These are phyloP conservation scores for Ambrosiella cleistominuta DNA, from an alignment of 2,329 filamentous ascomycete genomes.

Conservation along the genomic window DNA sequence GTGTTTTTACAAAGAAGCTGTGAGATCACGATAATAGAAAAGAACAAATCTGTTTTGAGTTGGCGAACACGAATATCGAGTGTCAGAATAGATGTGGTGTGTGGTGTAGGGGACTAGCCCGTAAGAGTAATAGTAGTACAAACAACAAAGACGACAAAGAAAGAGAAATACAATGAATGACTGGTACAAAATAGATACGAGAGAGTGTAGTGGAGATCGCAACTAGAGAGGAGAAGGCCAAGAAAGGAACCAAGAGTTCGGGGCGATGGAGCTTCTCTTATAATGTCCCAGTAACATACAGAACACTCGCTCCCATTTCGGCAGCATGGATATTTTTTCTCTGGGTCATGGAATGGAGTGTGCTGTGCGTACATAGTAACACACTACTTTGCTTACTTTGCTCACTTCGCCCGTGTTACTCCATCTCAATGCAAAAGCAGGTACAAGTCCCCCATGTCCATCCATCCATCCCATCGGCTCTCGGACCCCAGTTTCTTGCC, in stretches of 20 bases:
- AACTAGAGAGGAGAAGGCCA: background rate
- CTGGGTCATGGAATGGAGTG: too few relatives aligned
- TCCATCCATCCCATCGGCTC: background rate
- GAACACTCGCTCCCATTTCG: background rate
- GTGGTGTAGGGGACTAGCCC: conserved; percentile 3
- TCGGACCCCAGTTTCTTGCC: background rate
- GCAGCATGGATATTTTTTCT: too few relatives aligned
- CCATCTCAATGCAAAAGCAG: background rate
- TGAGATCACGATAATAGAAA: background rate
- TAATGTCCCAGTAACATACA: background rate
- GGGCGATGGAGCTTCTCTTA: background rate
- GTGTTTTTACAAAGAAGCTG: background rate
- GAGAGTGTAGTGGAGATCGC: background rate
- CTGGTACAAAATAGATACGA: conserved; percentile 1
- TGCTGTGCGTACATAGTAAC: background rate
- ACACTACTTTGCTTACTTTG: background rate
- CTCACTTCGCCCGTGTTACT: background rate
- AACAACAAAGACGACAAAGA: background rate
- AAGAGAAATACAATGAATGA: conserved; percentile 5
- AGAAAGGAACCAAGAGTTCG: background rate
- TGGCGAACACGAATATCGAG: background rate
- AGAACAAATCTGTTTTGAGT: background rate
- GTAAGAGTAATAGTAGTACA: background rate
- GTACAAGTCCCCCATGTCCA: background rate
- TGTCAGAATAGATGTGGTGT: background rate